Base-by-base conservation (phyloP, 495 filamentous ascomycete genomes). In the Cladorrhinum samala region DNA sequence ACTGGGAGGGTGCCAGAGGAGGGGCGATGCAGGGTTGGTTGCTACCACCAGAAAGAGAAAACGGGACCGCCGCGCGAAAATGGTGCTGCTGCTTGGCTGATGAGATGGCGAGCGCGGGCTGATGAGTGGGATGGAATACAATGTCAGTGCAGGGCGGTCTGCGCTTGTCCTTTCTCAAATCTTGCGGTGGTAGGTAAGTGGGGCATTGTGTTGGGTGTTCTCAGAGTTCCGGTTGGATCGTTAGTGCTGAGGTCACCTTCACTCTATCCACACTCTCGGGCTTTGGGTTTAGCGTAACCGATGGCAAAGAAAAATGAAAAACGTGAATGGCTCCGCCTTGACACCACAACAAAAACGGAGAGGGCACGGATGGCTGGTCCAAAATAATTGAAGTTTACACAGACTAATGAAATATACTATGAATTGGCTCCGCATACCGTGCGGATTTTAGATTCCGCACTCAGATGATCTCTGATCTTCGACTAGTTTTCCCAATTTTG, bases 171-270 rank as follows among this genome's bases (percentile, higher is more conserved):
- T 33, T 33, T 6, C 11, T 33, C 27, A 33, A 33, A 33, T 33
- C 6, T 33, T 33, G 27, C 27, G 27, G 27, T 33, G 27, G 27
- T n/a, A n/a, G n/a, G n/a, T n/a, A n/a, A n/a, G n/a, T n/a, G n/a
- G n/a, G n/a, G n/a, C n/a, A 33, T 17, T 43, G 41, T 45, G 49
- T 19, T 18, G 37, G 33, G 9, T 33, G 30, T n/a, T n/a, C 9
- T 5, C 19, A 48, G 24, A 37, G 2, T 13, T 47, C 24, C 24
- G 45, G 45, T 47, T 14, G 27, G 19, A 17, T 30, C 48, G 55
- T 49, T 57, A 52, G 54, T 25, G 54, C 49, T 57, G 49, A 57
- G 55, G 49, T 57, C 55, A 57, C 49, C 38, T 16, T n/a, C 20
- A n/a, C 6, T 3, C 6, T 17, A 47, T 9, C 14, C 16, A 14